phyloP scores from a whole-genome alignment of 2,329 filamentous ascomycete species.

The Capronia americana region DNA sequence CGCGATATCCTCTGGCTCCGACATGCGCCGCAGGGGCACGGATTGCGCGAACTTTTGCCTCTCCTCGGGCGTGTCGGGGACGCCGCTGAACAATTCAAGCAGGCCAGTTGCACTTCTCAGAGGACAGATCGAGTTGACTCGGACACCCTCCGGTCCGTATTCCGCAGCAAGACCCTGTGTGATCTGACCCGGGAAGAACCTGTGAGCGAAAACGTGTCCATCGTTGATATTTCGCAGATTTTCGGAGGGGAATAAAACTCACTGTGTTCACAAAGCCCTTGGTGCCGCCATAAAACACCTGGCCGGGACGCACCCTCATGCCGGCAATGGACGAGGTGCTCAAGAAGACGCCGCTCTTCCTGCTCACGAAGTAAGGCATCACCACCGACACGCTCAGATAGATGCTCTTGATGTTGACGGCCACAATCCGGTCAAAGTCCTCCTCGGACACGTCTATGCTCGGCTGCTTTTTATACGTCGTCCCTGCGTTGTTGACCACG shows the following conservation, averaged over 20 bases:
- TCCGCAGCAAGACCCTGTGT: conserved; percentile 67
- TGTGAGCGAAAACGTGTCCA: background rate
- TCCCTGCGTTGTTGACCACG: conserved; percentile 59
- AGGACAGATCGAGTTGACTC: conserved; percentile 74
- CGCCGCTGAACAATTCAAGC: conserved; percentile 48
- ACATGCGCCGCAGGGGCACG: conserved; percentile 52
- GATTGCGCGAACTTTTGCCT: conserved; percentile 49
- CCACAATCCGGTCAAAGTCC: conserved; percentile 58
- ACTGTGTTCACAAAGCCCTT: conserved; percentile 70
- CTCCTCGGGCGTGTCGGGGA: conserved; percentile 53
- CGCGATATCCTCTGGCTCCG: conserved; percentile 66
- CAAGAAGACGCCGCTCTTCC: conserved; percentile 30
- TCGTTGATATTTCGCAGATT: background rate
- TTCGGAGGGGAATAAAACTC: conserved; percentile 39
- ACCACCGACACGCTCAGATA: conserved; percentile 30
- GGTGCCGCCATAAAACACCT: conserved; percentile 59
- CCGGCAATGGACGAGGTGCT: conserved; percentile 32
- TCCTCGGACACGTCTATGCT: conserved; percentile 52
- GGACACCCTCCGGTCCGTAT: conserved; percentile 73
- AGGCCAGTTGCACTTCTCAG: conserved; percentile 69
- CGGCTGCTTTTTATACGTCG: conserved; percentile 52
- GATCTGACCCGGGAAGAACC: conserved; percentile 6
- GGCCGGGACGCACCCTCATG: conserved; percentile 28
- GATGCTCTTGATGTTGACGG: conserved; percentile 47
- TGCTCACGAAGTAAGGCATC: conserved; percentile 22